Base-by-base conservation (phyloP, 495 filamentous ascomycete species). In the Penicillium desertorum region DNA sequence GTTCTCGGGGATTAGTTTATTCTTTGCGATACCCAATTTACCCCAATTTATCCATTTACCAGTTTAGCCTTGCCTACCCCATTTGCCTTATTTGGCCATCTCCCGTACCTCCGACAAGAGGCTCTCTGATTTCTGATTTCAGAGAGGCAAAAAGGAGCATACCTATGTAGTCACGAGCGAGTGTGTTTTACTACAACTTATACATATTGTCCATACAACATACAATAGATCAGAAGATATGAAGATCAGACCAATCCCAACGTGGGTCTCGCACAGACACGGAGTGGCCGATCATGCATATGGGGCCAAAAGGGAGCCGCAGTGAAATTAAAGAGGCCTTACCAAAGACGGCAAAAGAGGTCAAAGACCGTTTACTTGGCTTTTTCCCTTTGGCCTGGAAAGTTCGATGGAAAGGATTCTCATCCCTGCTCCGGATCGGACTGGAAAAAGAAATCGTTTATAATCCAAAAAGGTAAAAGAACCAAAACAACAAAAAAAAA, bases 401-500 rank as follows among this genome's bases (percentile, higher is more conserved):
- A 51, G 34, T 61, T 53, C 43, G 34, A 54, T 27, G 50, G 30
- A 52, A 47, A 54, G 32, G 51, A 59, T 62, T 50, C 27, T 25
- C 54, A 60, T 66, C 54, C 53, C 58, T 19, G 22, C 22, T 23
- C 4, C 22, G 48, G 57, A 66, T 65, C 57, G 51, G 59, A 62
- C 27, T 36, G 27, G 46, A 67, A 63, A 14, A 5, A 49, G 60
- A 23, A 39, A 63, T 58, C 17, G 30, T 25, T 25, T 10, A 19
- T 4, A n/a, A 27, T 16, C 22, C 19, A 53, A 29, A 34, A 41
- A 39, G 22, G 14, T 25, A 29, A 41, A 34, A 10, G 10, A 17
- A 17, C 3, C 14, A 17, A 30, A 5, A 17, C 12, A 27, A 4
- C 14, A 17, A 30, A 5, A 17, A 19, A 27, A 54, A 53, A 14